phyloP scores from a whole-genome alignment of 1,139 yeast genomes.

The Yarrowia galli region DNA sequence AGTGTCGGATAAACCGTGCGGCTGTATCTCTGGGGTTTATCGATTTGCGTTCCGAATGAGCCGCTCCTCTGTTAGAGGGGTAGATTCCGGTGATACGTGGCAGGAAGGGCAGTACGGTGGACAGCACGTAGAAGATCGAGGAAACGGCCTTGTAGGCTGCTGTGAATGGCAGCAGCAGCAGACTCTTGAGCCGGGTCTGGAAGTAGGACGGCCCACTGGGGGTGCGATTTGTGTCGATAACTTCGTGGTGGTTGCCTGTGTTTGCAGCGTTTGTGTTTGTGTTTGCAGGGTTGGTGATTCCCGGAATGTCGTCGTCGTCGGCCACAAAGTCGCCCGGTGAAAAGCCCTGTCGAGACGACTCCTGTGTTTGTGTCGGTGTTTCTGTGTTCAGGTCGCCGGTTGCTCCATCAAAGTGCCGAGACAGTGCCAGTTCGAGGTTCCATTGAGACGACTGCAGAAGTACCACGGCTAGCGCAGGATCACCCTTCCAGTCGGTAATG shows the following conservation, averaged over 20 bases:
- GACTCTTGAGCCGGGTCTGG: constrained; percentile 42
- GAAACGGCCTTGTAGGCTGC: constrained; percentile 48
- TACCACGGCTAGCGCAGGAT: constrained; percentile 44
- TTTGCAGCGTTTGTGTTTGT: background rate
- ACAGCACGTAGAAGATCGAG: constrained; percentile 48
- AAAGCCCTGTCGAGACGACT: constrained; percentile 38
- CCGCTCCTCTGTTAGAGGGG: constrained; percentile 49
- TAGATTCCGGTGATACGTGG: constrained; percentile 52
- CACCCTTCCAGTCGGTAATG: constrained; percentile 47
- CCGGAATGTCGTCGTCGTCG: constrained; percentile 44
- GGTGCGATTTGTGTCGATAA: constrained; percentile 42
- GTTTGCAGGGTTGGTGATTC: constrained; percentile 30
- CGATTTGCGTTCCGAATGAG: constrained; percentile 49
- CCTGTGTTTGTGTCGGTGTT: constrained; percentile 36
- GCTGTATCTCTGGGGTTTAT: constrained; percentile 55
- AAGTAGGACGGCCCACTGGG: constrained; percentile 45
- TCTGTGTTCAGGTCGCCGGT: constrained; percentile 46
- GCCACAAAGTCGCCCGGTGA: constrained; percentile 43
- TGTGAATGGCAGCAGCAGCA: constrained; percentile 49
- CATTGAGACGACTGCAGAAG: constrained; percentile 46
- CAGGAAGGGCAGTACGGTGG: constrained; percentile 50
- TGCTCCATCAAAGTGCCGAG: constrained; percentile 48
- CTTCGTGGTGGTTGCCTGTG: constrained; percentile 39
- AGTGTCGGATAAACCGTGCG: constrained; percentile 51
- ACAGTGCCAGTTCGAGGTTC: constrained; percentile 49